Evolutionary conservation across 1,284 basidiomycete species (phyloP), one percentile per base, ranked within the genome.

Genomic region (Apiotrichum gracile): DNA sequence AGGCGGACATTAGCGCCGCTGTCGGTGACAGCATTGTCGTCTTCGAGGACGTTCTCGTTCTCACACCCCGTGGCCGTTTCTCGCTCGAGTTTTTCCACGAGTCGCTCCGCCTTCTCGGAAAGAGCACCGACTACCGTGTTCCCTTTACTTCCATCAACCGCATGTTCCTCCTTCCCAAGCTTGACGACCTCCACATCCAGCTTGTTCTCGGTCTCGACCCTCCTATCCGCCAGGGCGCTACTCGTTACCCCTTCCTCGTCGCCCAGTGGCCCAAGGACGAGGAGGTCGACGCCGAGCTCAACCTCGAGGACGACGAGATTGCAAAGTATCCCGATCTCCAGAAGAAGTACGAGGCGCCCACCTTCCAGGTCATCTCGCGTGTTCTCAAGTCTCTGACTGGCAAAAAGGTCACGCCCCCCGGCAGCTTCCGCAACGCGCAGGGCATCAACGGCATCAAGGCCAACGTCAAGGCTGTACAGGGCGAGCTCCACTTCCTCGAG

Each of bases 61-160:
- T 94, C 49, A 98, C 96, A 0, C 96, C 96, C 61, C 79, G 92
- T 80, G 94, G 94, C 52, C 86, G 92, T 55, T 97, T 94, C 76
- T 93, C 97, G 65, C 86, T 98, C 73, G 96, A 98, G 76, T 93
- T 98, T 85, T 97, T 91, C 80, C 84, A 85, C 38, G 88, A 91
- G 44, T 97, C 94, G 76, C 76, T 99, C 66, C 86, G 96, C 39
- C 78, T 98, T 29, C 86, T 93, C 38, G 96, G 96, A 57, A 97
- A 97, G 78, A 97, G 91, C 3, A 98, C 98, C 77, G 96, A 99
- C 76, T 98, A 99, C 82, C 96, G 97, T 77, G 90, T 99, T 54
- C 81, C 91, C 26, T 97, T 94, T 76, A 82, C 82, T 39, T 90
- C 87, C 60, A 92, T 98, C 64, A 86, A 88, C 42, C 83, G 85